Conservation (phyloP, 257 asterid genomes). For the Cynanchum wilfordii region DNA sequence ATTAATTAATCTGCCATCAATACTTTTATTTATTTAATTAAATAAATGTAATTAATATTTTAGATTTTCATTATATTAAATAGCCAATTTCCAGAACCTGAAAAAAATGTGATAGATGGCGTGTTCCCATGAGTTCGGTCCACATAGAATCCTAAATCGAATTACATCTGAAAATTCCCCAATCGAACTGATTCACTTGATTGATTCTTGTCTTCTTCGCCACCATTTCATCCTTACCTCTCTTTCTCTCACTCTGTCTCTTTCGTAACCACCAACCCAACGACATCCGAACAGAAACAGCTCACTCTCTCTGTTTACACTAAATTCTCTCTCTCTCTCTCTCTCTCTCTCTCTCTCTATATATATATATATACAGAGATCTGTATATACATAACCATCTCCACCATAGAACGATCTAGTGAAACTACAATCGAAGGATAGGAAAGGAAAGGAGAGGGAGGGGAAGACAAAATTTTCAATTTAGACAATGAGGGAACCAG, state of each 20-base stretch:
- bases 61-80: too few relatives aligned
- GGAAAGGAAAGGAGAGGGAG: background rate
- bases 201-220: slow-evolving; percentile 35
- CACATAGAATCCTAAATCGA: background rate
- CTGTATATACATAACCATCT: slow-evolving; percentile 6
- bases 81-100: too few relatives aligned
- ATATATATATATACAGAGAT: too few relatives aligned
- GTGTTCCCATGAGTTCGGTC: too few relatives aligned
- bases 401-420: slow-evolving; percentile 18
- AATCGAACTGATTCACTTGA: background rate
- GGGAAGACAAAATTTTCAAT: too few relatives aligned
- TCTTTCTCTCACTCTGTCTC: slow-evolving; percentile 13
- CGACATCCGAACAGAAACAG: slow-evolving; percentile 16
- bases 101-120: too few relatives aligned
- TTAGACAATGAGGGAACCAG: slow-evolving; percentile 41
- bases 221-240: slow-evolving; percentile 31
- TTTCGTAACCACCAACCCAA: slow-evolving; percentile 38
- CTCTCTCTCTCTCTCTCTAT: background rate
- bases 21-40: too few relatives aligned
- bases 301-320: slow-evolving; percentile 1
- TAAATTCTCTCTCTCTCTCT: background rate
- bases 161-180: too few relatives aligned
- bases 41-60: too few relatives aligned
- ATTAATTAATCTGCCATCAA: too few relatives aligned
- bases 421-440: background rate